Base-by-base conservation (phyloP, 768 basidiomycete species). In the Psilocybe subaeruginosa region DNA sequence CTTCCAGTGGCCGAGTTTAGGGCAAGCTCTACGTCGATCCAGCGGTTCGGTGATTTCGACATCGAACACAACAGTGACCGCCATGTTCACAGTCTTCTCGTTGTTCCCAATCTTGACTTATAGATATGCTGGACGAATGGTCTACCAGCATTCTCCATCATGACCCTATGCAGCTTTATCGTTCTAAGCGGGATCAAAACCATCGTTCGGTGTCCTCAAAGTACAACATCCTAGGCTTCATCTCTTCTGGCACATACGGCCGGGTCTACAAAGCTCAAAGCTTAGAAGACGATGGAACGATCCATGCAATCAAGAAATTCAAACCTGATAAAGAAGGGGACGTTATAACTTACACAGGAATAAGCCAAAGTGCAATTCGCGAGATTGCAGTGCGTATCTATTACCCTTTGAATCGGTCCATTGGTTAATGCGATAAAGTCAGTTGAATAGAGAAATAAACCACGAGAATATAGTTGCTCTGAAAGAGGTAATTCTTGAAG, bases 301-400 rank as follows among this genome's bases (percentile, higher is more conserved):
- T 97, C 50, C 91, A 95, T 67, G 97, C 97, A 5, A 99, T 99
- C 78, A 99, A 99, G 82, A 99, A 99, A 75, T 99, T 99, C 81
- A 99, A 99, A 72, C 97, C 97, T 0, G 97, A 99, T 82, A 99
- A 99, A 75, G 97, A 99, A 77, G 97, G 97, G 19, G 97, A 99
- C 70, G 88, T 95, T 0, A 78, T 91, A 54, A 95, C 95, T 0
- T 99, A 99, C 73, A 98, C 97, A 8, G 97, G 97, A 2, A 95
- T 99, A 68, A 96, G 93, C 73, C 97, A 99, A 77, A 97, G 94
- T 75, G 97, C 97, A 3, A 93, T 95, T 67, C 82, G 97, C 61
- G 97, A 99, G 75, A 99, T 99, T 65, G 93, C 96, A 56, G 95
- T 95, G 65, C 67, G 91, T 79, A 27, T 33, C 43, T 8, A 19